Conservation (phyloP, 177 flowering plant genomes). For the Tripterygium wilfordii region DNA sequence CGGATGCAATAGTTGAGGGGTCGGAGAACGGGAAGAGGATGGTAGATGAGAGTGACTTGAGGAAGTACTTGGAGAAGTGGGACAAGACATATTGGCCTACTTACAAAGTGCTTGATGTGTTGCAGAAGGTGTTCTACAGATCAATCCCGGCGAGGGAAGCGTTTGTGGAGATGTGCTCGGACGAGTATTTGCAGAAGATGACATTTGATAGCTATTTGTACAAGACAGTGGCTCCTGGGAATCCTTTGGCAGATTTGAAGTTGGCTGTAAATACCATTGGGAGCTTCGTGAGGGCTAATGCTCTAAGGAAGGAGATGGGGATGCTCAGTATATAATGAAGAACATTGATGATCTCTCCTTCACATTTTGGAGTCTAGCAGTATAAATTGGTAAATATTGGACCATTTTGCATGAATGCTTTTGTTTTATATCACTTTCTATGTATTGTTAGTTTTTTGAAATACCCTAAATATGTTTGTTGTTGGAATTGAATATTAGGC, state of each 20-base stretch:
- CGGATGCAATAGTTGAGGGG: constrained; percentile 77
- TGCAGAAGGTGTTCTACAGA: constrained; percentile 96
- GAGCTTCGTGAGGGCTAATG: constrained; percentile 93
- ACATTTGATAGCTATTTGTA: constrained; percentile 94
- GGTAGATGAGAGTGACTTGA: constrained; percentile 63
- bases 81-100: constrained; percentile 94
- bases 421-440: no score
- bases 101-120: constrained; percentile 83
- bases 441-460: no score
- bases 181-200: constrained; percentile 98
- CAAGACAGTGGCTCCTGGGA: constrained; percentile 87
- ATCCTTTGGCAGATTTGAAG: constrained; percentile 84
- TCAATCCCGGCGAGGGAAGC: constrained; percentile 95
- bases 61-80: constrained; percentile 79
- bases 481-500: no score
- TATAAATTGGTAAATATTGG: no score
- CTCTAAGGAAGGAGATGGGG: constrained; percentile 77
- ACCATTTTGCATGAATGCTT: no score
- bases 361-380: no score
- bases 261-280: constrained; percentile 87
- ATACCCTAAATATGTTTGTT: no score
- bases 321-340: constrained; percentile 47
- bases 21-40: constrained; percentile 67
- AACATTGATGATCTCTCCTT: no score
- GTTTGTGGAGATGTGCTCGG: constrained; percentile 98